Percentiles rank a stretch among this genome's conserved stretches.
Conservation (phyloP, 495 filamentous ascomycete species). For the Hypoxylon perforatum region DNA sequence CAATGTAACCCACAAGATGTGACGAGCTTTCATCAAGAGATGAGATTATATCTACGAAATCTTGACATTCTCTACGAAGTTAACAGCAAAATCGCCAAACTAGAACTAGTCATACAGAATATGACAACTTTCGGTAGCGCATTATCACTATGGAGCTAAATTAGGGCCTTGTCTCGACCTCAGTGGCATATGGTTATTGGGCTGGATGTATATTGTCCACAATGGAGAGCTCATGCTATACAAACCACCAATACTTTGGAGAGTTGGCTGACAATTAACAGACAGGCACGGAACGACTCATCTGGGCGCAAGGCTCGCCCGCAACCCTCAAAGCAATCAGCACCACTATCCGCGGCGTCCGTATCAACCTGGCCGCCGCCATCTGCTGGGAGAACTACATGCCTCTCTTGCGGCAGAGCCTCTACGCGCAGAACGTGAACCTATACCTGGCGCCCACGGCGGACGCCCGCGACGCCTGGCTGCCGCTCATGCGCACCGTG, state of each 20-base stretch:
- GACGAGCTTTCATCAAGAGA: conserved; percentile 4
- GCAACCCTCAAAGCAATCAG: conserved; percentile 83
- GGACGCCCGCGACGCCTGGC: conserved; percentile 86
- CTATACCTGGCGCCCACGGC: conserved; percentile 94
- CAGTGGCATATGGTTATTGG: not conserved
- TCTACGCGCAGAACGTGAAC: conserved; percentile 93
- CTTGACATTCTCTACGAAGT: conserved; percentile 5
- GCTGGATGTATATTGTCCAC: not conserved
- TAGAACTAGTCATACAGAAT: not conserved
- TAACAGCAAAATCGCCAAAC: not conserved
- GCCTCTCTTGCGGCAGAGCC: conserved; percentile 76
- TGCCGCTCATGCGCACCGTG: conserved; percentile 78
- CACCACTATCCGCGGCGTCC: conserved; percentile 80
- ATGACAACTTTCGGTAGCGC: not conserved
- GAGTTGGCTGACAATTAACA: conserved; percentile 39
- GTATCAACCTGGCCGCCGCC: conserved; percentile 81
- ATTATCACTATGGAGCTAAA: too few relatives aligned
- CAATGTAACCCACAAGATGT: not conserved
- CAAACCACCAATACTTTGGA: not conserved
- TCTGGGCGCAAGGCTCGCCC: conserved; percentile 90
- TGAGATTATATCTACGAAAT: conserved; percentile 15
- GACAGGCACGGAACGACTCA: conserved; percentile 83
- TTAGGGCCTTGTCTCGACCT: too few relatives aligned
- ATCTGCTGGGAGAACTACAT: conserved; percentile 99
- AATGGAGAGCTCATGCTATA: not conserved